Base-by-base conservation (phyloP, 768 basidiomycete genomes). In the Podaxis sp. region DNA sequence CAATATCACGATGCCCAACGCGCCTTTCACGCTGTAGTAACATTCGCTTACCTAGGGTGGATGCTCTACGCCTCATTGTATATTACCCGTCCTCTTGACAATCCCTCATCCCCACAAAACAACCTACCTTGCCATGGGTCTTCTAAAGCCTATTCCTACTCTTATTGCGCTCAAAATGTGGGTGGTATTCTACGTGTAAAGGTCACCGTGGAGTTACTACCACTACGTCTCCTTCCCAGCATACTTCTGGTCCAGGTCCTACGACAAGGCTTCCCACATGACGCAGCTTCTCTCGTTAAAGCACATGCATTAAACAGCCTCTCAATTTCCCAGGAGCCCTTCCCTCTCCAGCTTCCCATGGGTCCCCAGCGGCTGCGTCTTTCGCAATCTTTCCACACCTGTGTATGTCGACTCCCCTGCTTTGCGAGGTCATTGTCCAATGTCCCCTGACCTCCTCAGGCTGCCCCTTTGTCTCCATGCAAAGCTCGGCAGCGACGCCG, bases 201-300 rank as follows among this genome's bases (percentile, higher is more conserved):
- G 72, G 24, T 85, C 87, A 0, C 89, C 92, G 0, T 84, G 22
- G 22, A 22, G 22, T 22, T 22, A 22, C 22, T 22, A 1, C 22
- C 80, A 82, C 46, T 95, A 95, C 68, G 80, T 87, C 39, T 70
- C 81, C 2, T 93, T 93, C 64, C 91, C 93, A 0, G 80, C 83
- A 36, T 92, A 85, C 74, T 94, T 94, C 72, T 92, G 90, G 90
- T 78, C 79, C 36, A 81, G 58, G 84, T 86, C 52, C 58, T 79
- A 49, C 62, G 72, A 1, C 77, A 78, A 57, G 68, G 58, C 4
- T 44, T 64, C 17, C 62, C 67, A 22, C 54, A 54, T 46, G 1
- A 70, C 15, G 19, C 56, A 15, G 42, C 17, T n/a, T 52, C 49
- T 7, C n/a, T 52, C 30, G 52, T 54, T 7, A 12, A 33, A 19